Base-by-base conservation (phyloP, 805 yeast genomes). In the Cyberlindnera americana region DNA sequence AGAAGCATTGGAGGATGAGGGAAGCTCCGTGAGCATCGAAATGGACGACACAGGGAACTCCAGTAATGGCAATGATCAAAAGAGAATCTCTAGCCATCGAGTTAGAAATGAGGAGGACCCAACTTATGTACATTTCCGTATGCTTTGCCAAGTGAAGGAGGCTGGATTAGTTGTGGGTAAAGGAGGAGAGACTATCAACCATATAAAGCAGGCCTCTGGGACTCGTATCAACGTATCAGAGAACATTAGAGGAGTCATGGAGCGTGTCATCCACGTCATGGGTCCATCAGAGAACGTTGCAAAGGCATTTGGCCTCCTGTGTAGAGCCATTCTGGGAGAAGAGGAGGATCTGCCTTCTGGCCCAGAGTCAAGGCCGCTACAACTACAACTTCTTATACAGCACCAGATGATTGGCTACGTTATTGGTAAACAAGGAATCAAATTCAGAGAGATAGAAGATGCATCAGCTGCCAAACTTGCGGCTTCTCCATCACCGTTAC, bases 251-350 rank as follows among this genome's bases (percentile, higher is more conserved):
- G 84, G 81, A 19, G 75, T 81, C 6, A 82, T 84, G 2, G 95
- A 83, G 54, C 69, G 96, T 47, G 81, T 87, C 23, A 72, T 87
- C 19, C 73, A 78, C 45, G 81, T 86, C 4, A 69, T 81, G 44
- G 96, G 95, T 0, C 66, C 83, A 0, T 74, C 89, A 3, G 90
- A 83, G 48, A 72, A 78, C 49, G 91, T 84, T 7, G 90, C 95
- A 12, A 78, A 79, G 56, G 91, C 93, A 0, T 83, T 82, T 60
- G 93, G 93, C 1, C 63, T 85, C 48, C 76, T 86, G 25, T 74
- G 78, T 0, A 72, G 90, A 49, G 73, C 81, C 4, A 71, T 87
- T 5, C 65, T 75, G 44, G 81, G 77, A 39, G 91, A 82, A 51
- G 79, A 83, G 3, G 77, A 78, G 47, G 80, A 77, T 45, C 73